Percentiles rank a stretch among this genome's conserved stretches.
Evolutionary conservation across 805 yeast genomes (phyloP).

Genomic region (Schizosaccharomyces osmophilus): DNA sequence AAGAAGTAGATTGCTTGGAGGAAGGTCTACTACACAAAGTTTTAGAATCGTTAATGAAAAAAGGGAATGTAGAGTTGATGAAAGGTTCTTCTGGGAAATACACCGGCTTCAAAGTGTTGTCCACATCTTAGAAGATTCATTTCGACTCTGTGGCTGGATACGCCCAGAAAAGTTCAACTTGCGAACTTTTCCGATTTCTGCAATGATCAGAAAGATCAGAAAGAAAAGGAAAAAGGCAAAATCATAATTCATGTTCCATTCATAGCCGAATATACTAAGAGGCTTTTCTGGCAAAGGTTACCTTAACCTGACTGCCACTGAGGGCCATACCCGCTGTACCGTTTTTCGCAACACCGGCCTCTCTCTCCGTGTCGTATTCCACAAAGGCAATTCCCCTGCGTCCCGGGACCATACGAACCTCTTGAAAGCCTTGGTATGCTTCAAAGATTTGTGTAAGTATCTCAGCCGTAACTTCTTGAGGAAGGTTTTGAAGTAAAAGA

Average conservation of each 20-base stretch:
- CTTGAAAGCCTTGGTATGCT: slow-evolving; percentile 33
- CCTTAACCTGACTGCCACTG: slow-evolving; percentile 8
- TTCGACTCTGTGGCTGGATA: too few relatives aligned
- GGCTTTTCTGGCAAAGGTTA: slow-evolving; percentile 13
- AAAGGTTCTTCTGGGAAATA: background rate
- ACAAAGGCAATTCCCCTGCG: slow-evolving; percentile 49
- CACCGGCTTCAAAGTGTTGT: background rate
- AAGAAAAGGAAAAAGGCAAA: slow-evolving; percentile 6
- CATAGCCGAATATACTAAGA: background rate
- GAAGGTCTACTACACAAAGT: background rate
- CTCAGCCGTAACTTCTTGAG: slow-evolving; percentile 19
- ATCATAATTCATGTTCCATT: slow-evolving; percentile 11
- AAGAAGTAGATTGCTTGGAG: background rate
- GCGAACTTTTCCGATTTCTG: too few relatives aligned
- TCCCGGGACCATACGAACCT: slow-evolving; percentile 39
- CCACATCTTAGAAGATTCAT: too few relatives aligned
- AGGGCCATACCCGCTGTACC: slow-evolving; percentile 11
- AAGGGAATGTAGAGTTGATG: background rate
- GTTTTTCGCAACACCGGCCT: slow-evolving; percentile 23
- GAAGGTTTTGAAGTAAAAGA: slow-evolving; percentile 41
- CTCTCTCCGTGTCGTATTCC: slow-evolving; percentile 37
- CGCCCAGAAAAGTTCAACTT: too few relatives aligned
- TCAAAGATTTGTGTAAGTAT: slow-evolving; percentile 25
- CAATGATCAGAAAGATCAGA: too few relatives aligned
- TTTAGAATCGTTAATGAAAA: background rate